Conservation (phyloP, 2,329 filamentous ascomycete species). For the Tolypocladium ovalisporum region DNA sequence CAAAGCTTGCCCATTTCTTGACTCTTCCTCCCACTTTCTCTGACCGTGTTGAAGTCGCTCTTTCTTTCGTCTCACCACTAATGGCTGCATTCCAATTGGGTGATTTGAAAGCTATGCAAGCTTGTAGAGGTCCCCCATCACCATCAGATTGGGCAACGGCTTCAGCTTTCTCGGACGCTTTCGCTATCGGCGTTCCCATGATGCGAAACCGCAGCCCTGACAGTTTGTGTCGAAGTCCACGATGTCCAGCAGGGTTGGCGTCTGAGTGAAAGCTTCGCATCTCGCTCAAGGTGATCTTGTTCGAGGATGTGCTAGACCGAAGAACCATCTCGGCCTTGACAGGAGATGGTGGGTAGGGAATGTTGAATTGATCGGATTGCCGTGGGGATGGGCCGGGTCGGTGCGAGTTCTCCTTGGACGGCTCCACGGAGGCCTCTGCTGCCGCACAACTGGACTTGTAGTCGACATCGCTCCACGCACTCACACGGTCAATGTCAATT, state of each 20-base stretch:
- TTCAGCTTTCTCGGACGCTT: constrained; percentile 5
- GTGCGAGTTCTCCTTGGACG: constrained; percentile 3
- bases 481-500: neutral
- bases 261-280: constrained; percentile 5
- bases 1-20: constrained; percentile 22
- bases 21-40: constrained; percentile 15
- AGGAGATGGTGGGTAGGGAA: constrained; percentile 18
- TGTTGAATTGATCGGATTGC: constrained; percentile 23
- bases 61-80: neutral
- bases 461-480: neutral
- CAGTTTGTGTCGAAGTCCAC: constrained; percentile 16
- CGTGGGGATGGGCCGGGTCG: constrained; percentile 7
- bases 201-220: constrained; percentile 17
- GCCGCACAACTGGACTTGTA: neutral
- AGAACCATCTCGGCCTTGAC: constrained; percentile 5
- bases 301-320: constrained; percentile 3
- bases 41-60: constrained; percentile 5
- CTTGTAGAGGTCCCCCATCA: neutral
- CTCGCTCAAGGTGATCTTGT: constrained; percentile 4
- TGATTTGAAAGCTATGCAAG: neutral
- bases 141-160: constrained; percentile 2
- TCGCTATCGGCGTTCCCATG: constrained; percentile 5
- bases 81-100: neutral
- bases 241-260: neutral
- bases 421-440: neutral